Conservation (phyloP, 306 rosid genomes). For the barrel medic (Medicago truncatula) region DNA sequence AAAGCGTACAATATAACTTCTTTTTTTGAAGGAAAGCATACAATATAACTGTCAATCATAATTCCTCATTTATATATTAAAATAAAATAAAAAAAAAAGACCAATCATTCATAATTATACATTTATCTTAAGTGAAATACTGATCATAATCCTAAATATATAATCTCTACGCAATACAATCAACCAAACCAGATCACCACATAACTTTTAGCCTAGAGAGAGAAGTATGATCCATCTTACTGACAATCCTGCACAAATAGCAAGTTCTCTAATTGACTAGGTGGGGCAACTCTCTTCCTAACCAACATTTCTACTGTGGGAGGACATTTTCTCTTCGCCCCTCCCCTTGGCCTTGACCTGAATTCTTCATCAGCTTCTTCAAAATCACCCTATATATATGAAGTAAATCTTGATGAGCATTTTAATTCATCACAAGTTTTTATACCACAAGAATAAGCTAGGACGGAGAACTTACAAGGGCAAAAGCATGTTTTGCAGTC, state of each 20-base stretch:
- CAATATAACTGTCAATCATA: too few relatives aligned
- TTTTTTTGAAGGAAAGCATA: too few relatives aligned
- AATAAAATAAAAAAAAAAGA: too few relatives aligned
- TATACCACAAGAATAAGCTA: not conserved
- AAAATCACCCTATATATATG: slow-evolving; percentile 84
- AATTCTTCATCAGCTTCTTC: slow-evolving; percentile 73
- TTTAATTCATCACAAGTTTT: not conserved
- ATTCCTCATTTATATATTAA: too few relatives aligned
- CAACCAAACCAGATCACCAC: not conserved
- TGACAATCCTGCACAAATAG: slow-evolving; percentile 42
- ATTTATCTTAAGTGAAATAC: too few relatives aligned
- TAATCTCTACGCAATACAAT: not conserved
- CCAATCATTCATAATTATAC: not conserved
- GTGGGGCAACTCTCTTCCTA: slow-evolving; percentile 79
- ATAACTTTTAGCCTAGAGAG: too few relatives aligned
- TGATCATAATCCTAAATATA: not conserved
- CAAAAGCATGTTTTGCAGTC: slow-evolving; percentile 60
- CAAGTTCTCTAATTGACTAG: slow-evolving; percentile 50
- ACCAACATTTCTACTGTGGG: slow-evolving; percentile 75
- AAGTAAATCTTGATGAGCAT: not conserved
- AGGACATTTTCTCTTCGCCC: slow-evolving; percentile 74
- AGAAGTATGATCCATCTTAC: slow-evolving; percentile 18
- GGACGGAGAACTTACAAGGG: slow-evolving; percentile 55
- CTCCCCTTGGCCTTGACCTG: slow-evolving; percentile 81
- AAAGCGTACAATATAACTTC: too few relatives aligned